A percentile compares a stretch with the other conserved stretches of the same genome.
These are phyloP conservation scores for Panicum hallii DNA, from an alignment of 202 grass and related monocot genomes.

Conservation along the genomic window DNA sequence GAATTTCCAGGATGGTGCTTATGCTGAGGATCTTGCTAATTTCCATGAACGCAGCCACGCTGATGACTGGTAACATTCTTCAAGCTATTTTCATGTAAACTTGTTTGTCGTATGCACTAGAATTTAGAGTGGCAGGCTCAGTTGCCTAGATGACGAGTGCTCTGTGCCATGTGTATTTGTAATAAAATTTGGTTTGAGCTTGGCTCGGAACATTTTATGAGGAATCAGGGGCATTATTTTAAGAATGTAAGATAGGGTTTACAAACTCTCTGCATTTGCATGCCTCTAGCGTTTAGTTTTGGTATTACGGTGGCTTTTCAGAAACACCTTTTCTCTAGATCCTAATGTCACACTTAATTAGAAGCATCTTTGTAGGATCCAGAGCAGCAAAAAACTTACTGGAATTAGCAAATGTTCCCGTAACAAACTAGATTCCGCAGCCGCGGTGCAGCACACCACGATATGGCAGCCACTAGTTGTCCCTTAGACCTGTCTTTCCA, in stretches of 20 bases:
- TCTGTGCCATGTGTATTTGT: not conserved
- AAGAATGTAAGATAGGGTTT: not conserved
- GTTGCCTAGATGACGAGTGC: not conserved
- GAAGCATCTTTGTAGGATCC: not conserved
- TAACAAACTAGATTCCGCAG: not conserved
- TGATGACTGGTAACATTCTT: constrained; percentile 65
- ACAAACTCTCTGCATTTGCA: not conserved
- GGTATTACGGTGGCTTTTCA: not conserved
- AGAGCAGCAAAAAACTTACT: not conserved
- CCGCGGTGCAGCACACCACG: not conserved
- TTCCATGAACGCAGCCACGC: constrained; percentile 73
- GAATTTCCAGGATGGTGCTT: constrained; percentile 70
- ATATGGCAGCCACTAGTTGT: not conserved
- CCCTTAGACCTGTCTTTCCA: not conserved
- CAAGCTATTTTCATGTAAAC: not conserved
- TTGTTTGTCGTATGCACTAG: not conserved
- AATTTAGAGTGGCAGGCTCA: not conserved
- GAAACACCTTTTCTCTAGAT: not conserved
- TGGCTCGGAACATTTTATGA: constrained; percentile 16
- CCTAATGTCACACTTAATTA: not conserved
- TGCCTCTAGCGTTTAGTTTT: not conserved
- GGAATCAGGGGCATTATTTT: not conserved
- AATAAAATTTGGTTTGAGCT: constrained; percentile 10
- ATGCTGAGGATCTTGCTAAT: constrained; percentile 73
- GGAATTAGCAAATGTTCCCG: not conserved